A percentile compares a stretch with the other conserved stretches of the same genome.
These are phyloP conservation scores for Blastomyces gilchristii DNA, from an alignment of 2,329 filamentous ascomycete species.

Conservation along the genomic window DNA sequence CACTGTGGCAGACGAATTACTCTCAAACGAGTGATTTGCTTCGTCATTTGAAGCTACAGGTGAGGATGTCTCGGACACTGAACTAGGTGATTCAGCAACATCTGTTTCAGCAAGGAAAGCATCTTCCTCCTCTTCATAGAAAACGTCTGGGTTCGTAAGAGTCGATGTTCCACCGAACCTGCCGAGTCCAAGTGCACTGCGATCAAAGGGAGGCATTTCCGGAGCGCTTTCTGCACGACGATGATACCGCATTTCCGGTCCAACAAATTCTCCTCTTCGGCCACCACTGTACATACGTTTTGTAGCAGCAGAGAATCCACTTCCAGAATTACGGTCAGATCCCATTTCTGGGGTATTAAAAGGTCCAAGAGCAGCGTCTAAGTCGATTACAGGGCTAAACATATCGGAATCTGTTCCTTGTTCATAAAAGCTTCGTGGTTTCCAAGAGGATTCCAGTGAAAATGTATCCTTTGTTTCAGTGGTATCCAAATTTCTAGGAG, in stretches of 20 bases:
- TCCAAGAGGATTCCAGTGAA: slow-evolving; percentile 32
- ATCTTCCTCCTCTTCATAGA: slow-evolving; percentile 43
- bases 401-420: slow-evolving; percentile 49
- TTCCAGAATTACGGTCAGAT: slow-evolving; percentile 23
- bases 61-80: neutral
- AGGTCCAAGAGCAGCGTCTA: slow-evolving; percentile 85
- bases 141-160: slow-evolving; percentile 38
- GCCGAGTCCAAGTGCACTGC: slow-evolving; percentile 29
- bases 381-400: slow-evolving; percentile 73
- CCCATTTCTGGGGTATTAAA: slow-evolving; percentile 60
- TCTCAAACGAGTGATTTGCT: neutral
- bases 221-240: slow-evolving; percentile 42
- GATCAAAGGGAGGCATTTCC: slow-evolving; percentile 40
- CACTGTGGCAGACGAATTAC: slow-evolving; percentile 3
- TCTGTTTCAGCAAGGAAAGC: slow-evolving; percentile 32
- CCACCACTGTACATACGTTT: slow-evolving; percentile 42
- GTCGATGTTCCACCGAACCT: slow-evolving; percentile 31
- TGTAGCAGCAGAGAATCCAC: slow-evolving; percentile 32
- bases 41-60: neutral
- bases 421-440: slow-evolving; percentile 36
- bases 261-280: slow-evolving; percentile 36
- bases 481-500: slow-evolving; percentile 19
- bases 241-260: slow-evolving; percentile 42
- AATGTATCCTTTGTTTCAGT: slow-evolving; percentile 15
- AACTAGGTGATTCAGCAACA: neutral